Percentiles rank a stretch among this genome's conserved stretches.
Evolutionary conservation across 2,329 filamentous ascomycete species (phyloP).

Genomic region (Fusarium pseudocircinatum): DNA sequence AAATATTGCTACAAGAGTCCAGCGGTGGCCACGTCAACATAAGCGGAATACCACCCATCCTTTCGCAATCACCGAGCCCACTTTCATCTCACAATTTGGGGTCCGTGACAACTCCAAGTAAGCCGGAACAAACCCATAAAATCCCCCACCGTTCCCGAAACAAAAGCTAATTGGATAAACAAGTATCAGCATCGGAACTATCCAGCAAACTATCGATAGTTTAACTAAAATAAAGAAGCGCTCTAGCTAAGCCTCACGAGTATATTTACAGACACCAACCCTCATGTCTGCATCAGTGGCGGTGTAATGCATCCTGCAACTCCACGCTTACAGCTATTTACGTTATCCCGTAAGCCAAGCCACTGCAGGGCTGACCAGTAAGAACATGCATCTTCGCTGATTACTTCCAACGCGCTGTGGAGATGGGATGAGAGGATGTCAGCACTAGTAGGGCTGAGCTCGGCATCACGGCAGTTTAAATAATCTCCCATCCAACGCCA

Average conservation of each 20-base stretch:
- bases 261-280: background rate
- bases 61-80: background rate
- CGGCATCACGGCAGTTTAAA: constrained; percentile 12
- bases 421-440: constrained; percentile 1
- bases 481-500: background rate
- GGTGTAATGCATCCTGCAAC: constrained; percentile 1
- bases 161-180: background rate
- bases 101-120: too few relatives aligned
- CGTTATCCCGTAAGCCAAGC: constrained; percentile 3
- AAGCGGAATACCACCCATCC: constrained; percentile 1
- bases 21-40: background rate
- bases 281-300: constrained; percentile 7
- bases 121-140: background rate
- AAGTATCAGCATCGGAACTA: background rate
- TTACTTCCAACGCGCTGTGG: background rate
- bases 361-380: background rate
- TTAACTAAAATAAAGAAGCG: constrained; percentile 3
- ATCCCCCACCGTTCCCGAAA: too few relatives aligned
- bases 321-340: constrained; percentile 3
- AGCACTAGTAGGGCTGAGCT: constrained; percentile 28
- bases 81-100: background rate
- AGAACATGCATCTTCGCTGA: background rate
- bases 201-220: background rate
- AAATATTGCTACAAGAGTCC: background rate
- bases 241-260: background rate